Conservation (phyloP, 176 grass and related monocot genomes). For the Oryza glaberrima region DNA sequence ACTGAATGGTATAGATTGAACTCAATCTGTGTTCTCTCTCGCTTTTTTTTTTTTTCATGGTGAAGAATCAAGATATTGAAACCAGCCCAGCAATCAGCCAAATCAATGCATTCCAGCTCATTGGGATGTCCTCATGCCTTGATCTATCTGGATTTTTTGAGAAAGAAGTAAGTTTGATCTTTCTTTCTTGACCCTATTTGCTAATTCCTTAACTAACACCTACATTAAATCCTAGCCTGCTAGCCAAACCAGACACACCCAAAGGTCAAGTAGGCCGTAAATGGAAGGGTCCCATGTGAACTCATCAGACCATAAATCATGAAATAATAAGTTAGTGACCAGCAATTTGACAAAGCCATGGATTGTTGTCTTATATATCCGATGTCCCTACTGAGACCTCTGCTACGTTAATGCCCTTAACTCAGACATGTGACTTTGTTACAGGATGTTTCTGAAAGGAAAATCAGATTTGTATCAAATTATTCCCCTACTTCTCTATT, state of each 20-base stretch:
- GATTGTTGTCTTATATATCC: constrained; percentile 7
- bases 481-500: constrained; percentile 78
- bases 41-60: neutral
- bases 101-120: constrained; percentile 96
- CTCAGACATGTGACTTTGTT: constrained; percentile 8
- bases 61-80: constrained; percentile 56
- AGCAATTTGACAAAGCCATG: constrained; percentile 4
- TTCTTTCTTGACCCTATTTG: constrained; percentile 32
- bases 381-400: constrained; percentile 6
- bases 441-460: constrained; percentile 92
- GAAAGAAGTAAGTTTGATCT: constrained; percentile 67
- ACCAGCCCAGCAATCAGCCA: constrained; percentile 58
- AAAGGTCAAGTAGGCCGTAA: constrained; percentile 24
- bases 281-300: constrained; percentile 8
- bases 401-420: constrained; percentile 16
- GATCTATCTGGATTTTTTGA: constrained; percentile 98
- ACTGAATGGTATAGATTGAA: constrained; percentile 34
- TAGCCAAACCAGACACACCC: neutral
- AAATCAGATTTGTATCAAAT: constrained; percentile 82
- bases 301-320: neutral
- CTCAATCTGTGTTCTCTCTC: neutral
- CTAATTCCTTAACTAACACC: neutral
- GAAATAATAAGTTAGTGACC: constrained; percentile 24
- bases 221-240: neutral
- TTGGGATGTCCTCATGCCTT: constrained; percentile 94